Conservation (phyloP, 371 early-diverging fungal species). For the Mucor irregularis region DNA sequence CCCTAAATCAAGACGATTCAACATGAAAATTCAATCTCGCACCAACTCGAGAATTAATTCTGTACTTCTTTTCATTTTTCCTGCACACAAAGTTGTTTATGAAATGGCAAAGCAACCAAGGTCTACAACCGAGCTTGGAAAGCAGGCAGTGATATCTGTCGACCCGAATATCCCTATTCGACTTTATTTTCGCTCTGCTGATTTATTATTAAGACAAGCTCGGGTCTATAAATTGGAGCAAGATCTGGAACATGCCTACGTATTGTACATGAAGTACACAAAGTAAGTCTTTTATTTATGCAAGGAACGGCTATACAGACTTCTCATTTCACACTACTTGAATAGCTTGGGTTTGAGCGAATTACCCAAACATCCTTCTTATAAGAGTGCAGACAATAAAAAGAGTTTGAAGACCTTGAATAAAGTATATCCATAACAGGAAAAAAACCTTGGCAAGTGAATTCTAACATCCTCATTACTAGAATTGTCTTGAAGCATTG, state of each 20-base stretch:
- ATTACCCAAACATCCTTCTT: constrained; percentile 55
- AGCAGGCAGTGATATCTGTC: constrained; percentile 33
- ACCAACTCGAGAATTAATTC: too few species aligned
- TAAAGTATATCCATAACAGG: too few species aligned
- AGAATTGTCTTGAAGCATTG: constrained; percentile 53
- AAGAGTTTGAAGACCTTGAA: constrained; percentile 27
- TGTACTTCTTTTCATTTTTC: too few species aligned
- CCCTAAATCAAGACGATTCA: too few species aligned
- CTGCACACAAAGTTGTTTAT: not conserved
- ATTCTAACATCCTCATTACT: too few species aligned
- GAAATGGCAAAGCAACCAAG: constrained; percentile 21
- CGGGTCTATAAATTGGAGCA: constrained; percentile 51
- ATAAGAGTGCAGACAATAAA: constrained; percentile 43
- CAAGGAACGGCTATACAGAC: not conserved
- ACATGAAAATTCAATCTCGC: too few species aligned
- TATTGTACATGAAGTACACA: constrained; percentile 57
- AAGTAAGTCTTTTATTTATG: constrained; percentile 38
- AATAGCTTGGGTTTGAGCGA: constrained; percentile 56
- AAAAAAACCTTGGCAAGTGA: not conserved
- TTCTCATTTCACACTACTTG: not conserved
- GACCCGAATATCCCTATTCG: constrained; percentile 52
- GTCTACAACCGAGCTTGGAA: constrained; percentile 42
- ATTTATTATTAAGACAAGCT: constrained; percentile 55
- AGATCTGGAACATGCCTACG: constrained; percentile 55
- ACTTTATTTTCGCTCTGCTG: constrained; percentile 59